phyloP scores from a whole-genome alignment of 2,329 filamentous ascomycete genomes.

The Aureobasidium sp. region DNA sequence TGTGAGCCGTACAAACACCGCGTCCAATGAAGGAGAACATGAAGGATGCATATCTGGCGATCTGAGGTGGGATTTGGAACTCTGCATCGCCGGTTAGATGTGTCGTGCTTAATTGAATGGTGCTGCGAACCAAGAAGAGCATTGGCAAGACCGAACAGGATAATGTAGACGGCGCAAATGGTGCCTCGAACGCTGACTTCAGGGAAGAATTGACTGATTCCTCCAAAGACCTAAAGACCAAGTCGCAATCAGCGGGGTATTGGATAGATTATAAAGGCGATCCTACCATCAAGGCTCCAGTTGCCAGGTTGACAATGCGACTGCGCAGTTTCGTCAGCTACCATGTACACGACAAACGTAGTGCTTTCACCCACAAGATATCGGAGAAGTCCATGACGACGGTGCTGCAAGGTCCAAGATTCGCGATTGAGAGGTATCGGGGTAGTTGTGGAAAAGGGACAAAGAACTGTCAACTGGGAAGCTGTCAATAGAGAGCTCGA shows the following conservation, averaged over 20 bases:
- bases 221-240: constrained; percentile 51
- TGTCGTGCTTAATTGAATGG: neutral
- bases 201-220: constrained; percentile 64
- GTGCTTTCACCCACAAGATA: constrained; percentile 58
- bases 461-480: constrained; percentile 9
- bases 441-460: neutral
- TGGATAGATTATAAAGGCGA: neutral
- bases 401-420: neutral
- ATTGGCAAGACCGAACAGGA: constrained; percentile 73
- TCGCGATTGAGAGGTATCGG: neutral
- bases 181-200: constrained; percentile 55
- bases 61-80: constrained; percentile 89
- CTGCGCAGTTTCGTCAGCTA: constrained; percentile 41
- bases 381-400: constrained; percentile 81
- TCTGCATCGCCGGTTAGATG: constrained; percentile 45
- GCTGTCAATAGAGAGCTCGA: constrained; percentile 3
- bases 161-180: constrained; percentile 79
- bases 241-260: neutral
- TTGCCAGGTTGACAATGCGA: constrained; percentile 79
- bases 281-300: constrained; percentile 11
- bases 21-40: constrained; percentile 96
- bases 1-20: constrained; percentile 62
- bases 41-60: constrained; percentile 91
- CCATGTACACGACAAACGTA: neutral
- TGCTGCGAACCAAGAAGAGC: constrained; percentile 4